Base-by-base conservation (phyloP, 2,329 filamentous ascomycete species). In the Nothophoma quercina region DNA sequence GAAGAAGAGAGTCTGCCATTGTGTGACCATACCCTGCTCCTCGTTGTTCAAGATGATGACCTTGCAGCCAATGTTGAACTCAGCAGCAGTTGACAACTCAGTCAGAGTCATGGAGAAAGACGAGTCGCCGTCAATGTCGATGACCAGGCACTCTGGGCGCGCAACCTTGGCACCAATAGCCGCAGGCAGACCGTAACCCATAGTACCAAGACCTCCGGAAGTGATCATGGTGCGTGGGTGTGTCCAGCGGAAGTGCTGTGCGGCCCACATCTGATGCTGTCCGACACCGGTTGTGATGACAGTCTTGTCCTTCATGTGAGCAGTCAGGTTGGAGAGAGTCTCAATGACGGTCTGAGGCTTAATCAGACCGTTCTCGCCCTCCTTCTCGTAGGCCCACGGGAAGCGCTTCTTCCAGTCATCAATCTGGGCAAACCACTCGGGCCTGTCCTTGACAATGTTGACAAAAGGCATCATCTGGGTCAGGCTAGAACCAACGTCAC, bases 31-130 rank as follows among this genome's bases (percentile, higher is more conserved):
- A 46, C 93, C 93, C 78, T 97, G 93, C 78, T 98, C 92, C 76
- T 96, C 92, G 76, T 96, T 99, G 82, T 98, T 98, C 49, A 99
- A 77, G 21, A 98, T 83, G 65, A 98, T 91, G 55, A 98, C 84
- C 84, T 98, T 98, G 76, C 96, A 88, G 60, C 90, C 93, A 74
- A 98, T 97, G 79, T 95, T 90, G 82, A 98, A 98, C 78, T 99
- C 93, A 7, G 90, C 86, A 33, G 93, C 93, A 1, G 93, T 97
- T 36, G 89, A 90, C 45, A 99, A 86, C 79, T 99, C 95, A 1
- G 93, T 97, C 54, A 97, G 83, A 5, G 95, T 98, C 95, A 99
- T 98, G 83, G 91, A 91, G 81, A 99, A 98, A 3, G 93, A 97
- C n/a, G 93, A 95, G 74, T 98, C 95, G 58, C 95, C 95, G 73